Conservation (phyloP, 306 rosid genomes). For the Leucaena leucocephala region DNA sequence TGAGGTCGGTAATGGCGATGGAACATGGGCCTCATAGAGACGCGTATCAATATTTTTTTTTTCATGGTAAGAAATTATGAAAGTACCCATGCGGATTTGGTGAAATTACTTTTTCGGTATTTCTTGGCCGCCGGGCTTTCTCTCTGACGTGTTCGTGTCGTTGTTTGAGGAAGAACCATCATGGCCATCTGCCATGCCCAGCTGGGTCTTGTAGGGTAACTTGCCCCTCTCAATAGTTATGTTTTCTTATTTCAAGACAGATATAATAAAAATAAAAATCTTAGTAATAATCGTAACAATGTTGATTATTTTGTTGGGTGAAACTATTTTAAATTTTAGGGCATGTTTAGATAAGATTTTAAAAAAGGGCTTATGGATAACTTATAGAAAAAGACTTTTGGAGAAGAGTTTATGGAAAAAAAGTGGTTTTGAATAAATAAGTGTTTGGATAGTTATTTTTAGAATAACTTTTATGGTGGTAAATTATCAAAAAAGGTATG, state of each 20-base stretch:
- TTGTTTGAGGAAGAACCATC: slow-evolving; percentile 16
- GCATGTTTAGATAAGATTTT: too few relatives aligned
- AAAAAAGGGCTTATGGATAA: too few relatives aligned
- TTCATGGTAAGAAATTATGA: slow-evolving; percentile 31
- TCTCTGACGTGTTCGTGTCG: slow-evolving; percentile 43
- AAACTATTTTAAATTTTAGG: background rate
- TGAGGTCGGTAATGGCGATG: slow-evolving; percentile 70
- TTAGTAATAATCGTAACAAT: background rate
- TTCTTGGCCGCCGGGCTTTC: slow-evolving; percentile 22
- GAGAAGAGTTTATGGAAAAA: too few relatives aligned
- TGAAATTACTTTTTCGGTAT: slow-evolving; percentile 12
- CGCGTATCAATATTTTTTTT: slow-evolving; percentile 55
- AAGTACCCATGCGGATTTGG: slow-evolving; percentile 40
- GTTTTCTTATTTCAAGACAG: background rate
- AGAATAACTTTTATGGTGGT: too few relatives aligned
- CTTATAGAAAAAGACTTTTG: too few relatives aligned
- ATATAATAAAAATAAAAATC: background rate
- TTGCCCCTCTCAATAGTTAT: background rate
- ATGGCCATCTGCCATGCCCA: slow-evolving; percentile 8
- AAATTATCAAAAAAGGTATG: too few relatives aligned
- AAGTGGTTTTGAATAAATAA: too few relatives aligned
- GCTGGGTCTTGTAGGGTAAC: background rate
- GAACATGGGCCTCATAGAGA: slow-evolving; percentile 72
- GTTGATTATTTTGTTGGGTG: background rate
- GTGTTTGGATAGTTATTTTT: too few relatives aligned